phyloP scores from a whole-genome alignment of 2,329 filamentous ascomycete species.

The Trichothecium roseum region DNA sequence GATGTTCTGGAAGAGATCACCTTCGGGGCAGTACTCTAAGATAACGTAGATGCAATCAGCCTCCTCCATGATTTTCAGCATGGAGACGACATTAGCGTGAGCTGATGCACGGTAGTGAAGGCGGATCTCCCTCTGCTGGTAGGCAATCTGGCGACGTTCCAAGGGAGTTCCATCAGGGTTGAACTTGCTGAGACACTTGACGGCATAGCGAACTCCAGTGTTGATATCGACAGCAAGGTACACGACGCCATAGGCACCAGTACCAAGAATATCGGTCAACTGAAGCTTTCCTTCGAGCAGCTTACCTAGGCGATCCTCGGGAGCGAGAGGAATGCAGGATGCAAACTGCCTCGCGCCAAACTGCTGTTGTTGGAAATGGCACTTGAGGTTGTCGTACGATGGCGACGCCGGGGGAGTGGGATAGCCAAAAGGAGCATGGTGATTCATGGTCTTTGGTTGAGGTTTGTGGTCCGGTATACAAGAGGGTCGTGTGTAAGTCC shows the following conservation, averaged over 20 bases:
- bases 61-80: slow-evolving; percentile 88
- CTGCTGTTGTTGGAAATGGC: slow-evolving; percentile 26
- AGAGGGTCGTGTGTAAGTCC: not conserved
- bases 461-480: not conserved
- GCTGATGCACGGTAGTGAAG: slow-evolving; percentile 82
- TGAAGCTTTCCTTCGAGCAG: slow-evolving; percentile 75
- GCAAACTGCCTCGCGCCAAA: slow-evolving; percentile 1
- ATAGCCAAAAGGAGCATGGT: slow-evolving; percentile 46
- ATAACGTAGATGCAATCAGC: slow-evolving; percentile 92
- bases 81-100: slow-evolving; percentile 86
- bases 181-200: slow-evolving; percentile 93
- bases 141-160: slow-evolving; percentile 76
- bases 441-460: slow-evolving; percentile 38
- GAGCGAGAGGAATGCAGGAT: slow-evolving; percentile 45
- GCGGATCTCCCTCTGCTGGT: slow-evolving; percentile 87
- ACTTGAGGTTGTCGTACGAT: slow-evolving; percentile 39
- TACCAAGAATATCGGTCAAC: slow-evolving; percentile 76
- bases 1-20: slow-evolving; percentile 95
- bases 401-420: slow-evolving; percentile 49
- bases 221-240: slow-evolving; percentile 81
- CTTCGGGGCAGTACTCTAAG: slow-evolving; percentile 93
- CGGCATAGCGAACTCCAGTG: slow-evolving; percentile 75
- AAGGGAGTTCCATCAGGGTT: slow-evolving; percentile 60
- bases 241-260: slow-evolving; percentile 93
- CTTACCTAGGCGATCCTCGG: slow-evolving; percentile 79